Evolutionary conservation across 345 rosid species (phyloP).

Genomic region (Bretschneidera sinensis): DNA sequence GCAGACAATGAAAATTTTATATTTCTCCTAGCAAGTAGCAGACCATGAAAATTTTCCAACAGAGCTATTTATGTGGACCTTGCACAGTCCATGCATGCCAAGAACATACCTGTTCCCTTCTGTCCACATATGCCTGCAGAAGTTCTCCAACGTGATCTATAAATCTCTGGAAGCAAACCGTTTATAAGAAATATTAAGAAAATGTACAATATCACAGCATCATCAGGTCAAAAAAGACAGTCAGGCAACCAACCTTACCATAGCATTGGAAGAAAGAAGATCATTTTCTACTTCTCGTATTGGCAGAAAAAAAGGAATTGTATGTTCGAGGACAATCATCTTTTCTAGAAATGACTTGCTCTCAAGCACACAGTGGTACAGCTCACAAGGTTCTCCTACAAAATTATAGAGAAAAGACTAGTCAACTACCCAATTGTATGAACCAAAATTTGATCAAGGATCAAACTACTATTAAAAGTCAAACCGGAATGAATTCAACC

Average conservation of each 20-base stretch:
- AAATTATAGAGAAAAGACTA: conserved; percentile 7
- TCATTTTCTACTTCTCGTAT: conserved; percentile 84
- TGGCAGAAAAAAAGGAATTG: conserved; percentile 92
- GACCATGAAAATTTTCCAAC: too few species aligned
- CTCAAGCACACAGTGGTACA: conserved; percentile 83
- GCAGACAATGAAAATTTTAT: too few species aligned
- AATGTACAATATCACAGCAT: not conserved
- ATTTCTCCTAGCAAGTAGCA: too few species aligned
- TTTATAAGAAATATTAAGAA: conserved; percentile 12
- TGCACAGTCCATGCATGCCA: not conserved
- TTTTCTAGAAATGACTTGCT: conserved; percentile 94
- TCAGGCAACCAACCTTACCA: conserved; percentile 49
- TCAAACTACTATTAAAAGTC: too few species aligned
- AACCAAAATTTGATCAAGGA: conserved; percentile 2
- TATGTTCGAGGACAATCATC: conserved; percentile 91
- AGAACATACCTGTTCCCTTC: conserved; percentile 80
- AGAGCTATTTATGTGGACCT: not conserved
- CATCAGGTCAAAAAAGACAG: conserved; percentile 13
- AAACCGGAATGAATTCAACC: not conserved
- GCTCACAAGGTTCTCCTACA: conserved; percentile 82
- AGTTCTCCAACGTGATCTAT: conserved; percentile 82
- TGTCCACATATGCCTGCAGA: conserved; percentile 86
- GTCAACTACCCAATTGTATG: not conserved
- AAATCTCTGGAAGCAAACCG: conserved; percentile 64
- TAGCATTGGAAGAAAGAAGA: conserved; percentile 83